A percentile compares a stretch with the other conserved stretches of the same genome.
These are phyloP conservation scores for Rasamsonia emersonii DNA, from an alignment of 2,329 filamentous ascomycete genomes.

Conservation along the genomic window DNA sequence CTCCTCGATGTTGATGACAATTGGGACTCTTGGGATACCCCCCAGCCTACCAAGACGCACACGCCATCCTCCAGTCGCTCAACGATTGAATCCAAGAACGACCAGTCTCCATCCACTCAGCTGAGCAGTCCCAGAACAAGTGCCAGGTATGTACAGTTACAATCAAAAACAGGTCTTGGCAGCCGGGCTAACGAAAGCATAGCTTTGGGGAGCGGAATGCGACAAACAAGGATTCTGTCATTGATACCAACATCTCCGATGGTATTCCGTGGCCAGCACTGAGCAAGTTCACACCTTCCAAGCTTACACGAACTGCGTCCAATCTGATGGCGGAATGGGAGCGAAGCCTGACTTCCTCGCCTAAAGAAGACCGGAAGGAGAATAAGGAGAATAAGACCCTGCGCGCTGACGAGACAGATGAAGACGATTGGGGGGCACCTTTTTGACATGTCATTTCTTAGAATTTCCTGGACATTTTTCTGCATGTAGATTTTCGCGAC, in stretches of 20 bases:
- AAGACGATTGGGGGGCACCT: conserved; percentile 8
- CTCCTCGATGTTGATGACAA: conserved; percentile 42
- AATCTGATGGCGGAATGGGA: conserved; percentile 90
- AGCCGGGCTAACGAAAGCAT: conserved; percentile 19
- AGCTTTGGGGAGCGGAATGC: conserved; percentile 33
- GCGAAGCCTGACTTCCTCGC: conserved; percentile 56
- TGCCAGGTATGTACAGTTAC: conserved; percentile 37
- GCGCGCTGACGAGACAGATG: conserved; percentile 4
- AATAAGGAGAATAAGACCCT: conserved; percentile 1
- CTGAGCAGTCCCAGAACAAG: conserved; percentile 46
- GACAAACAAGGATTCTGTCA: conserved; percentile 15
- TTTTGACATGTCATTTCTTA: conserved; percentile 1
- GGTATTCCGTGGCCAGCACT: conserved; percentile 59
- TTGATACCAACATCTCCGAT: conserved; percentile 27
- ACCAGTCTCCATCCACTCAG: conserved; percentile 36
- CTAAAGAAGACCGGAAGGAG: conserved; percentile 12
- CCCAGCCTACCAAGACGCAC: conserved; percentile 31
- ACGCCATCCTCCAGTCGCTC: conserved; percentile 40
- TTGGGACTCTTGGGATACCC: conserved; percentile 51
- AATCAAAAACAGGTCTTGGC: conserved; percentile 8
- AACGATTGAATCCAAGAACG: conserved; percentile 41
- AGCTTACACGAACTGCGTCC: conserved; percentile 72
- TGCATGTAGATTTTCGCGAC: background rate
- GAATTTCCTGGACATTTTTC: conserved; percentile 4
- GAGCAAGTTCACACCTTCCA: conserved; percentile 63